Base-by-base conservation (phyloP, 2,329 filamentous ascomycete genomes). In the Colletotrichum siamense region DNA sequence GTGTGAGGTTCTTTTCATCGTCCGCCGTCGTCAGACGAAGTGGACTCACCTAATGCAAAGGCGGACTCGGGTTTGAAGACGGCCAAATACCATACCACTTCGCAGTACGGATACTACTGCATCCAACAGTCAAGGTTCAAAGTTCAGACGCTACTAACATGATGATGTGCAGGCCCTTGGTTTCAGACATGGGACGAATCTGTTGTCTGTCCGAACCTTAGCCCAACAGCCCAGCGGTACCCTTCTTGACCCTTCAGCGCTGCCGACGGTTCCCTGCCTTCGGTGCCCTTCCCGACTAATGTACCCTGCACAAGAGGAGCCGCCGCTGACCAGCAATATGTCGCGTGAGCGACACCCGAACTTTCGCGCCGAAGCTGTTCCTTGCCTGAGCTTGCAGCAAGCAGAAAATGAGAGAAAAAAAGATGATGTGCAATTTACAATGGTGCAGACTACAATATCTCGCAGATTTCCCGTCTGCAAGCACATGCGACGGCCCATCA, bases 61-160 rank as follows among this genome's bases (percentile, higher is more conserved):
- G n/a, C 61, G 59, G 59, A 28, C 62, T 63, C 62, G 32, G 32
- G 8, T 8, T 39, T 10, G 26, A 34, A 63, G 9, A 34, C 34
- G 59, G 26, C 59, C 22, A 16, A 65, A 65, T 28, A 62, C 59
- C 18, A 22, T 32, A 62, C 59, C 59, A 32, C n/a, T 22, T 49
- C n/a, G 55, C 55, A 26, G 22, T 18, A 28, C 26, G 16, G 32
- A 64, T 39, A 15, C 30, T 68, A 64, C 57, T 18, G 36, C 55
- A 74, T 74, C 44, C 57, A 32, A 59, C 39, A 55, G 30, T 9
- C 55, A 75, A 73, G 30, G 69, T 73, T 75, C 63, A 63, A 39
- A 68, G 44, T 76, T 74, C 74, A 73, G 74, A 65, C 74, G 74
- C 74, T 69, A 74, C 71, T 63, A 30, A 76, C 64, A 73, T 73